Conservation (phyloP, 768 basidiomycete species). For the Leccinum disarticulatum region DNA sequence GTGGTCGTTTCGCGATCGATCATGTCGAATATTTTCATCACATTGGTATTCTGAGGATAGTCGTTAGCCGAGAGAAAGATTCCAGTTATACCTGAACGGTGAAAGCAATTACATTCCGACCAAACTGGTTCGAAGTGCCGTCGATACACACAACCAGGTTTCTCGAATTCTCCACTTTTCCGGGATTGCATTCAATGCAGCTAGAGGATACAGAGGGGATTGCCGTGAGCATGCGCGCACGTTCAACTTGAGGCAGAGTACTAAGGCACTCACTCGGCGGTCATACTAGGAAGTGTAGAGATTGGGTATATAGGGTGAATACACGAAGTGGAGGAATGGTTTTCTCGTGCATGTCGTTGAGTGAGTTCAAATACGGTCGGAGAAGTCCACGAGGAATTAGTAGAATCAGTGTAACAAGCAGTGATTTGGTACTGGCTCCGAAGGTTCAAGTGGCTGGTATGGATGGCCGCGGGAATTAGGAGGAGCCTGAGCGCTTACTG, state of each 20-base stretch:
- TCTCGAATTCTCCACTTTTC: not conserved
- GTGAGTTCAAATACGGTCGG: too few relatives aligned
- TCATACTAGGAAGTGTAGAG: not conserved
- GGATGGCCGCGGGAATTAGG: too few relatives aligned
- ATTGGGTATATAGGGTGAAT: not conserved
- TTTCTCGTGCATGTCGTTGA: not conserved
- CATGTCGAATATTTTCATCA: not conserved
- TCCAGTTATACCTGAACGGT: not conserved
- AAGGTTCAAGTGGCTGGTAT: too few relatives aligned
- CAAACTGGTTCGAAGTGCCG: not conserved
- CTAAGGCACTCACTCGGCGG: not conserved
- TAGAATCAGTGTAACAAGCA: too few relatives aligned
- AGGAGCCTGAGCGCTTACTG: too few relatives aligned
- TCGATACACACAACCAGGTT: not conserved
- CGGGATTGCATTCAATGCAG: not conserved
- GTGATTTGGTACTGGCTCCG: too few relatives aligned
- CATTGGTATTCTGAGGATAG: not conserved
- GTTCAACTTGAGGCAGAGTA: not conserved
- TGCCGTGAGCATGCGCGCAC: not conserved
- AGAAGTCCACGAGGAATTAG: too few relatives aligned
- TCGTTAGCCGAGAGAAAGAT: not conserved
- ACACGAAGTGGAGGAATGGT: not conserved
- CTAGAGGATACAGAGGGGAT: not conserved
- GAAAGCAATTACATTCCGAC: not conserved
- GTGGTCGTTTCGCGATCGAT: not conserved